Evolutionary conservation across 2,329 filamentous ascomycete genomes (phyloP).

Genomic region (Fusarium avenaceum): DNA sequence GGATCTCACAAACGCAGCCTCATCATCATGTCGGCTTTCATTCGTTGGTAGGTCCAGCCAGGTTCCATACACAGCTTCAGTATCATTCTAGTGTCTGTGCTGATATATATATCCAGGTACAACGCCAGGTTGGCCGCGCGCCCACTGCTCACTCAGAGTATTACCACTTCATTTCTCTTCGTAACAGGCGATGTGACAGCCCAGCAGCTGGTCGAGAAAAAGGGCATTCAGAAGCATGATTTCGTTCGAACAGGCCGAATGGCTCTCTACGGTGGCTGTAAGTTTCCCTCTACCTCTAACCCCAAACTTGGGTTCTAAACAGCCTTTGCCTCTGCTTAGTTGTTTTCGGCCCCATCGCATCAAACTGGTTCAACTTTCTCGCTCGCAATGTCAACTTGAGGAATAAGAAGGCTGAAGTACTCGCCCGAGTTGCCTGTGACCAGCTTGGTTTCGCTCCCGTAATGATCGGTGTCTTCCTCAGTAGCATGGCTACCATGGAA

Average conservation of each 20-base stretch:
- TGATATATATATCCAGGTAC: slow-evolving; percentile 72
- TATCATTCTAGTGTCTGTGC: slow-evolving; percentile 19
- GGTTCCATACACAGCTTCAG: slow-evolving; percentile 1
- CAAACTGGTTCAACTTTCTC: slow-evolving; percentile 87
- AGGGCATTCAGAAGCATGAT: slow-evolving; percentile 82
- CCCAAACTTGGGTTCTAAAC: slow-evolving; percentile 3
- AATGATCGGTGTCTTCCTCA: slow-evolving; percentile 85
- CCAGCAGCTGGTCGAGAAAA: slow-evolving; percentile 90
- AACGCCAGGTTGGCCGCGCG: slow-evolving; percentile 83
- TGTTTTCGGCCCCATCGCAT: slow-evolving; percentile 89
- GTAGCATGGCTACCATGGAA: slow-evolving; percentile 86
- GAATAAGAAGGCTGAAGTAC: slow-evolving; percentile 76
- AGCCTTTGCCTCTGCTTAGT: slow-evolving; percentile 58
- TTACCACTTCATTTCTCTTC: slow-evolving; percentile 93
- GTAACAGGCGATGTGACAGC: slow-evolving; percentile 91
- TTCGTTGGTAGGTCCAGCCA: slow-evolving; percentile 51
- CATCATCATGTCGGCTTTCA: slow-evolving; percentile 48
- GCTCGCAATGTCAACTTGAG: slow-evolving; percentile 75
- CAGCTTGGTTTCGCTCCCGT: slow-evolving; percentile 87
- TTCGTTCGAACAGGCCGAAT: slow-evolving; percentile 79
- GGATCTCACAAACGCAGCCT: slow-evolving; percentile 2
- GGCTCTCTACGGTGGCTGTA: slow-evolving; percentile 83
- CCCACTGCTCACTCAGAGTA: slow-evolving; percentile 89
- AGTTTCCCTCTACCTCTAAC: slow-evolving; percentile 50
- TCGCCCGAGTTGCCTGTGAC: slow-evolving; percentile 83